Conservation (phyloP, 306 rosid species). For the Quercus suber region DNA sequence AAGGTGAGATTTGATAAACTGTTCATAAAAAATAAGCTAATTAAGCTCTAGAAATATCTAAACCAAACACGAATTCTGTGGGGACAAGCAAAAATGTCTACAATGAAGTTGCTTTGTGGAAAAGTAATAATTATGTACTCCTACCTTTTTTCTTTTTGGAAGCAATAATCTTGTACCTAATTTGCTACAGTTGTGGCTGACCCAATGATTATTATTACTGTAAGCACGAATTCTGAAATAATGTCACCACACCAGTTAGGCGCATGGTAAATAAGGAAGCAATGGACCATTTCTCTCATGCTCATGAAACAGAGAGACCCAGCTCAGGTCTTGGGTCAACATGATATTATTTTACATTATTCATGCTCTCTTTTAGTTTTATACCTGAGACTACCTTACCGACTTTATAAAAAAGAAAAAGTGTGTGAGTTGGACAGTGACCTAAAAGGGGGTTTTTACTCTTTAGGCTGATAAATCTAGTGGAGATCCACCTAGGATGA, state of each 20-base stretch:
- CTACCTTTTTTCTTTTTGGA: not conserved
- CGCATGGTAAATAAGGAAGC: not conserved
- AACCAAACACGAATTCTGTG: not conserved
- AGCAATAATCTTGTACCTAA: not conserved
- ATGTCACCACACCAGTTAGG: not conserved
- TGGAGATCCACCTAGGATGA: not conserved
- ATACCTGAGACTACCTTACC: no score
- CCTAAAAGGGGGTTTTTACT: not conserved
- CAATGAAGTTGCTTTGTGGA: conserved; percentile 27
- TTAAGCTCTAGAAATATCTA: no score
- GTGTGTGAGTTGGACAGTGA: not conserved
- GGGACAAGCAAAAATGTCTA: conserved; percentile 21
- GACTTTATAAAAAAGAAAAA: no score
- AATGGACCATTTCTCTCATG: no score
- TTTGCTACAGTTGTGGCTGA: not conserved
- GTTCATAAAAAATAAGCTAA: no score
- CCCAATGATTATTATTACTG: not conserved
- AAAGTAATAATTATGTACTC: conserved; percentile 21
- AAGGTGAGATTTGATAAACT: no score
- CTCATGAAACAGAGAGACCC: no score
- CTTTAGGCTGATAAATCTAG: not conserved
- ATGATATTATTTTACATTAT: no score
- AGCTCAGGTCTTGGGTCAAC: no score
- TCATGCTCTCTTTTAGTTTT: no score
- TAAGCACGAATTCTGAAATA: not conserved